These are phyloP conservation scores for Breviolum minutum DNA, from an alignment of 73 alveolate genomes.

Conservation along the genomic window DNA sequence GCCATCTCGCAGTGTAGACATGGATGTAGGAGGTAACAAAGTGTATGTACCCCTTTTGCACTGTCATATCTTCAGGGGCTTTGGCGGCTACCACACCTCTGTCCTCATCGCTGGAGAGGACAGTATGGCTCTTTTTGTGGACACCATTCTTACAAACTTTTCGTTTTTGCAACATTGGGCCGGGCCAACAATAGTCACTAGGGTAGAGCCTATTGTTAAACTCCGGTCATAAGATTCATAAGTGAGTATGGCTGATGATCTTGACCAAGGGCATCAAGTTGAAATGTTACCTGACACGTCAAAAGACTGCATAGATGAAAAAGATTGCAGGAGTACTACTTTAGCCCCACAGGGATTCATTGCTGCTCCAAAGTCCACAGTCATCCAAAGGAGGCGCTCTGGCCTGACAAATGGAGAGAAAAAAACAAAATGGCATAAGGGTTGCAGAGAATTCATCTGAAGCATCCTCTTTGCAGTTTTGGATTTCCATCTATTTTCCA, in stretches of 20 bases:
- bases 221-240: too few species aligned
- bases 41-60: not conserved
- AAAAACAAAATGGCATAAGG: not conserved
- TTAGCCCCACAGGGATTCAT: constrained; percentile 62
- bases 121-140: not conserved
- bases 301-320: not conserved
- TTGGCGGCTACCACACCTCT: constrained; percentile 76
- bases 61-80: constrained; percentile 1
- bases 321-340: constrained; percentile 47
- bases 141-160: not conserved
- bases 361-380: constrained; percentile 58
- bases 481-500: too few species aligned
- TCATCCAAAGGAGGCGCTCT: constrained; percentile 61
- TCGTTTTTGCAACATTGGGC: not conserved
- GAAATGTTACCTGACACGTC: too few species aligned
- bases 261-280: too few species aligned
- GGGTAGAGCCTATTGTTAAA: too few species aligned
- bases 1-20: too few species aligned
- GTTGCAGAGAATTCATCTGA: not conserved
- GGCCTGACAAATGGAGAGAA: not conserved
- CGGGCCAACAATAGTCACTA: too few species aligned
- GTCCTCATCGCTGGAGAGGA: constrained; percentile 79
- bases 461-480: too few species aligned
- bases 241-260: too few species aligned
- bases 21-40: not conserved